phyloP scores from a whole-genome alignment of 1,284 basidiomycete species.

The Xanthoconium separans region DNA sequence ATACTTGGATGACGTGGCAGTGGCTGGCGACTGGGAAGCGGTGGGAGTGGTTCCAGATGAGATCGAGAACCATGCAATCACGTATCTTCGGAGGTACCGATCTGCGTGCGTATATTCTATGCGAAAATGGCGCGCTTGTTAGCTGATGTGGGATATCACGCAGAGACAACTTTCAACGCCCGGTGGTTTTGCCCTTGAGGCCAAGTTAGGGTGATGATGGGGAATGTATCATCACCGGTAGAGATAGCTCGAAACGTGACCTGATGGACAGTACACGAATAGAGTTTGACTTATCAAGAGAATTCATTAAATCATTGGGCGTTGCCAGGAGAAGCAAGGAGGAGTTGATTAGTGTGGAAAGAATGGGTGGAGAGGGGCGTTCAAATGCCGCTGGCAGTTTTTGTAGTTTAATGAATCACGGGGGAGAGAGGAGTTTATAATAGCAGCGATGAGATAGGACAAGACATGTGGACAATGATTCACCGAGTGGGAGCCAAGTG shows the following conservation, averaged over 20 bases:
- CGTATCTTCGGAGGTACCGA: slow-evolving; percentile 89
- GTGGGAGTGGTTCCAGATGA: slow-evolving; percentile 75
- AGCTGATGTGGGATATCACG: slow-evolving; percentile 12
- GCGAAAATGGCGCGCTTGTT: slow-evolving; percentile 9
- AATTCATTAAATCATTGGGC: slow-evolving; percentile 19
- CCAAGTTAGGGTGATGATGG: slow-evolving; percentile 23
- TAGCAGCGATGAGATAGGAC: slow-evolving; percentile 24
- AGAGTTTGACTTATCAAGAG: slow-evolving; percentile 22
- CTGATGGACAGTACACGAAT: slow-evolving; percentile 22
- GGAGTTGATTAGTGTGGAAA: slow-evolving; percentile 17
- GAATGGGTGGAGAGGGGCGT: slow-evolving; percentile 12
- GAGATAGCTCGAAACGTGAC: slow-evolving; percentile 12
- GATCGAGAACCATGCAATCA: slow-evolving; percentile 89
- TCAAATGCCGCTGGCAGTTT: slow-evolving; percentile 27
- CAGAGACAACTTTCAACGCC: slow-evolving; percentile 56
- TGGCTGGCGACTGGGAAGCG: slow-evolving; percentile 61
- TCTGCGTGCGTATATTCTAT: slow-evolving; percentile 58
- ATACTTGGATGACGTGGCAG: slow-evolving; percentile 81
- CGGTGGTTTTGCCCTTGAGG: slow-evolving; percentile 47
- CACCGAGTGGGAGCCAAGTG: slow-evolving; percentile 9
- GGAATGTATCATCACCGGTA: slow-evolving; percentile 20
- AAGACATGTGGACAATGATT: slow-evolving; percentile 14
- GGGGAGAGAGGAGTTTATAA: slow-evolving; percentile 32
- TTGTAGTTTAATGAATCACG: slow-evolving; percentile 19
- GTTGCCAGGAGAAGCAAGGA: slow-evolving; percentile 31